A percentile compares a stretch with the other conserved stretches of the same genome.
Conservation (phyloP, 1,284 basidiomycete species). For the Chalciporus sp. region DNA sequence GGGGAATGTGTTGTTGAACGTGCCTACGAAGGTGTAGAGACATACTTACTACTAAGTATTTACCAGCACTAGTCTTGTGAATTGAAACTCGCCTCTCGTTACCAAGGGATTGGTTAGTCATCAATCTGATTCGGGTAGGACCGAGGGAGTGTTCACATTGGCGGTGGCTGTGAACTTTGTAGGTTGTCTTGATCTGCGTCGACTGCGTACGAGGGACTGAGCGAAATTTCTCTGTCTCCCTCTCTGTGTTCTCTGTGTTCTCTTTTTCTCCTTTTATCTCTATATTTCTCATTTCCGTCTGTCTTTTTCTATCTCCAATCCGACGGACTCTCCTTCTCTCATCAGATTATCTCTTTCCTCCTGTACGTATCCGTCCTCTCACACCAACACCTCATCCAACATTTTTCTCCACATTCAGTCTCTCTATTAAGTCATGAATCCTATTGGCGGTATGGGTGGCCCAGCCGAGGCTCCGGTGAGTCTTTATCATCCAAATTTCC, state of each 20-base stretch:
- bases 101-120: too few relatives aligned
- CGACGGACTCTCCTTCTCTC: slow-evolving; percentile 40
- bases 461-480: slow-evolving; percentile 76
- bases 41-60: too few relatives aligned
- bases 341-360: slow-evolving; percentile 44
- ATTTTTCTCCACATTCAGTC: slow-evolving; percentile 20
- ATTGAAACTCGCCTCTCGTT: too few relatives aligned
- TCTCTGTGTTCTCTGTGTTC: slow-evolving; percentile 46
- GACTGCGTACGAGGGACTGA: slow-evolving; percentile 20
- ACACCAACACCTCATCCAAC: background rate
- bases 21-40: slow-evolving; percentile 64
- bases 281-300: slow-evolving; percentile 41
- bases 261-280: slow-evolving; percentile 48
- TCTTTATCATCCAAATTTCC: slow-evolving; percentile 31
- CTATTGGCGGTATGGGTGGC: slow-evolving; percentile 62
- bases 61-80: too few relatives aligned
- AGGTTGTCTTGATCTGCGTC: slow-evolving; percentile 27
- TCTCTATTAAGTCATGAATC: slow-evolving; percentile 73
- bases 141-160: slow-evolving; percentile 28
- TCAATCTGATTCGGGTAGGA: slow-evolving; percentile 16
- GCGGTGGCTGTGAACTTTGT: slow-evolving; percentile 28
- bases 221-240: slow-evolving; percentile 30
- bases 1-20: slow-evolving; percentile 82
- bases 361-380: slow-evolving; percentile 37
- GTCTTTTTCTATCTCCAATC: slow-evolving; percentile 39